These are phyloP conservation scores for Quercus dentata DNA, from an alignment of 306 rosid genomes.

Conservation along the genomic window DNA sequence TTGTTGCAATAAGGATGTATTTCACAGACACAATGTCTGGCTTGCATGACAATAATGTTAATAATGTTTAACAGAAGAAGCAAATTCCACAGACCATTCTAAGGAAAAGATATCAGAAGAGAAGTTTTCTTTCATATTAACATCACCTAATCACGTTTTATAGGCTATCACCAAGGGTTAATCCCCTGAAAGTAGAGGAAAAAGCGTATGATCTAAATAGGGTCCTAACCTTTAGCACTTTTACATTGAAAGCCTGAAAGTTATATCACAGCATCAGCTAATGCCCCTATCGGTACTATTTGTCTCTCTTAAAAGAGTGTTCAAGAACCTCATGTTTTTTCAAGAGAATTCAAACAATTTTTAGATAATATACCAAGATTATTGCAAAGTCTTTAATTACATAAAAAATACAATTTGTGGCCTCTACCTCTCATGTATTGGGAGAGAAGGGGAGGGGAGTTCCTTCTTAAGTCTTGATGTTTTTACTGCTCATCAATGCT, in stretches of 20 bases:
- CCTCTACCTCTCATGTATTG: background rate
- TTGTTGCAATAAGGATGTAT: slow-evolving; percentile 9
- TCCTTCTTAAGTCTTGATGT: background rate
- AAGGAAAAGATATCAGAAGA: background rate
- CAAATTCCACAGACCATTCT: background rate
- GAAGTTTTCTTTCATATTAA: too few relatives aligned
- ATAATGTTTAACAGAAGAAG: background rate
- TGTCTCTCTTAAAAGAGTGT: background rate
- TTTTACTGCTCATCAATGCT: background rate
- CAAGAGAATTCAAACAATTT: background rate
- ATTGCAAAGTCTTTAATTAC: background rate
- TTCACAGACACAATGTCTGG: background rate
- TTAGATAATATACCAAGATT: background rate
- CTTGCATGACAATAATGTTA: background rate
- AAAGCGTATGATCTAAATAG: background rate
- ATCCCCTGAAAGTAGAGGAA: background rate
- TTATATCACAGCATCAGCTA: background rate
- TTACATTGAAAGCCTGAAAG: background rate
- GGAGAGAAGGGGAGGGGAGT: background rate
- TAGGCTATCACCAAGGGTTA: background rate
- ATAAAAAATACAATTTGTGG: background rate
- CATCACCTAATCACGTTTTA: too few relatives aligned
- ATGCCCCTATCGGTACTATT: background rate
- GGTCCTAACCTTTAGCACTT: background rate
- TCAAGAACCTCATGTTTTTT: background rate